Evolutionary conservation across 495 filamentous ascomycete genomes (phyloP).

Genomic region (Annulohypoxylon nitens): DNA sequence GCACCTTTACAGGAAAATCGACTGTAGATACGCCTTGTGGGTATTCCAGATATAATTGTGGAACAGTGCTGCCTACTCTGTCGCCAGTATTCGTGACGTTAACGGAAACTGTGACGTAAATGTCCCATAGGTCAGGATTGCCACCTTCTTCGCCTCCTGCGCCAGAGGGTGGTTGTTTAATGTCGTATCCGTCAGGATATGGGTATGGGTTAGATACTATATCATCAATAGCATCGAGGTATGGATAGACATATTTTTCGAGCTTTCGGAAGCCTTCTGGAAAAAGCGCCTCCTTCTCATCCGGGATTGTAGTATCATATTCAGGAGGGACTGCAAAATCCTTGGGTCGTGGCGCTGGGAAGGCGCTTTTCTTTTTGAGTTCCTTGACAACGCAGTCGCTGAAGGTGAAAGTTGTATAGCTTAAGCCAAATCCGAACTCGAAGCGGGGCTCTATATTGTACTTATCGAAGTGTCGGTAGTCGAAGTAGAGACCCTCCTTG

Average conservation of each 20-base stretch:
- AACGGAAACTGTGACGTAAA: slow-evolving; percentile 71
- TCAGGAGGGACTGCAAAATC: slow-evolving; percentile 69
- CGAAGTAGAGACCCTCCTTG: slow-evolving; percentile 84
- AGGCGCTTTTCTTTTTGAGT: slow-evolving; percentile 67
- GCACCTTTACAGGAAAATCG: slow-evolving; percentile 80
- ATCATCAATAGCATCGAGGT: slow-evolving; percentile 71
- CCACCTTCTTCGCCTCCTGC: slow-evolving; percentile 83
- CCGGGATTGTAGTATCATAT: slow-evolving; percentile 69
- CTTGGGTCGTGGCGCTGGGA: slow-evolving; percentile 71
- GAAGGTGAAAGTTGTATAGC: slow-evolving; percentile 85
- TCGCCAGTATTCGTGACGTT: slow-evolving; percentile 79
- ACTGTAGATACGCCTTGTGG: slow-evolving; percentile 70
- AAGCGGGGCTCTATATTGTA: slow-evolving; percentile 73
- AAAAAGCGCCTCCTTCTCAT: slow-evolving; percentile 71
- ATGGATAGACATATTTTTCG: slow-evolving; percentile 90
- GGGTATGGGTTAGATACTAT: slow-evolving; percentile 69
- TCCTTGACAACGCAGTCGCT: slow-evolving; percentile 67
- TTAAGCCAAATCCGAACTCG: slow-evolving; percentile 84
- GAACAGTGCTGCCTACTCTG: slow-evolving; percentile 75
- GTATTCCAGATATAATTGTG: slow-evolving; percentile 86
- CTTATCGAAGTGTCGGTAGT: slow-evolving; percentile 93
- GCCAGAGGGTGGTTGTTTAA: slow-evolving; percentile 65
- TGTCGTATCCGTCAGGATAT: slow-evolving; percentile 80
- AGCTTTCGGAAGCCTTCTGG: slow-evolving; percentile 76
- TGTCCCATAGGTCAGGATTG: slow-evolving; percentile 85